Percentiles rank a stretch among this genome's conserved stretches.
phyloP scores from a whole-genome alignment of 352 stramenopile species.

The Pythium plurisporium region DNA sequence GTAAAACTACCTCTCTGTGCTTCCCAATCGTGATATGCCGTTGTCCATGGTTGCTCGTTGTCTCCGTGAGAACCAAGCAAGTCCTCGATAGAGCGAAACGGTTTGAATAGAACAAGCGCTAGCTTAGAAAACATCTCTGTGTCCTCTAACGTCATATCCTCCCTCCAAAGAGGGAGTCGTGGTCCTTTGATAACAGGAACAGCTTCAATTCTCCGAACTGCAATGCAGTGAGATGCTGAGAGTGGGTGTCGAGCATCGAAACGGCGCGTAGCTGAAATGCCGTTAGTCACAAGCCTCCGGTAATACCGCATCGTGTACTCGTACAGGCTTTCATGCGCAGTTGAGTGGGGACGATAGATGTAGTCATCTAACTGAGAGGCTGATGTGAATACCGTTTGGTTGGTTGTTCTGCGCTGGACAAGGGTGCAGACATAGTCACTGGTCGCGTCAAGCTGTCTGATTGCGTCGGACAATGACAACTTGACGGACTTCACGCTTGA shows the following conservation, averaged over 20 bases:
- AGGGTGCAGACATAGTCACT: background rate
- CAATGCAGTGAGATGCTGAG: slow-evolving; percentile 6
- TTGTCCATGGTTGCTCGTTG: background rate
- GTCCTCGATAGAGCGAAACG: background rate
- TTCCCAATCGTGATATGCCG: slow-evolving; percentile 3
- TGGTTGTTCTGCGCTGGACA: background rate
- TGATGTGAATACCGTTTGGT: background rate
- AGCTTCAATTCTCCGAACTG: background rate
- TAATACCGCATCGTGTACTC: slow-evolving; percentile 13
- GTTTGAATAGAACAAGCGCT: slow-evolving; percentile 16
- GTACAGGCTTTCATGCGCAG: background rate
- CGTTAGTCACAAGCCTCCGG: background rate
- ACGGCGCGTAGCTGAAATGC: background rate
- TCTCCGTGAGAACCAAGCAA: background rate
- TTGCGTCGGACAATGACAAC: slow-evolving; percentile 1
- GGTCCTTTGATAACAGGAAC: slow-evolving; percentile 9
- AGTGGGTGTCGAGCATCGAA: slow-evolving; percentile 1
- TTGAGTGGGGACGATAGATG: background rate
- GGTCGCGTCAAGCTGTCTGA: background rate
- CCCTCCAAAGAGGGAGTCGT: background rate
- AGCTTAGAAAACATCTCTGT: background rate
- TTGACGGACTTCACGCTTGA: background rate
- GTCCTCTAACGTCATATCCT: background rate
- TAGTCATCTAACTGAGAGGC: background rate
- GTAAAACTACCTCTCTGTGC: background rate